These are phyloP conservation scores for Lichtheimia ornata DNA, from an alignment of 371 early-diverging fungal species.

Conservation along the genomic window DNA sequence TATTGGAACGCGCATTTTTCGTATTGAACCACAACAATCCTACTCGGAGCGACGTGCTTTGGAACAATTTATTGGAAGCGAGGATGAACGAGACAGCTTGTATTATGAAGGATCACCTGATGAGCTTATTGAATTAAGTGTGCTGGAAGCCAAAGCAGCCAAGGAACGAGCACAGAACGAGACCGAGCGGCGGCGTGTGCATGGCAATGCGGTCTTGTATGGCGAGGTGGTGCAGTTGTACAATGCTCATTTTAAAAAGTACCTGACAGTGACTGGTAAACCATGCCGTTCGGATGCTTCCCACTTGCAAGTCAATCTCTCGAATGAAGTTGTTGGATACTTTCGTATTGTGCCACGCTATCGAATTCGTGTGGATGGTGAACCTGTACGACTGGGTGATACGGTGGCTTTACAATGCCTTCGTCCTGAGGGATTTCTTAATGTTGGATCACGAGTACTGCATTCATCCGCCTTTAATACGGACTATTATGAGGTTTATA, in stretches of 20 bases:
- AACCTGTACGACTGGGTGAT: conserved; percentile 54
- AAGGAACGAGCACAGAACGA: conserved; percentile 42
- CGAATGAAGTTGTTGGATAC: conserved; percentile 38
- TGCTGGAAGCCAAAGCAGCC: conserved; percentile 26
- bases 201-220: conserved; percentile 52
- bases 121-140: conserved; percentile 26
- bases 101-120: conserved; percentile 26
- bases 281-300: conserved; percentile 41
- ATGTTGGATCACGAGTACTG: conserved; percentile 22
- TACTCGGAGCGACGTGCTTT: conserved; percentile 28
- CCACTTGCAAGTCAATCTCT: conserved; percentile 45
- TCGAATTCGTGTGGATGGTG: conserved; percentile 57
- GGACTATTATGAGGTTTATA: conserved; percentile 33
- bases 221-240: conserved; percentile 55
- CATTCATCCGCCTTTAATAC: conserved; percentile 23
- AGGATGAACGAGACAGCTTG: conserved; percentile 21
- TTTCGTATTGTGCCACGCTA: conserved; percentile 58
- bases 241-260: conserved; percentile 48
- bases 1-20: conserved; percentile 31
- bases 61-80: conserved; percentile 27
- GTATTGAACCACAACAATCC: conserved; percentile 39
- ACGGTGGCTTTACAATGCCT: conserved; percentile 54
- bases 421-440: conserved; percentile 54
- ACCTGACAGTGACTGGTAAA: conserved; percentile 48
- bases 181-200: conserved; percentile 35